These are phyloP conservation scores for Glycine latifolia DNA, from an alignment of 306 rosid genomes.

Conservation along the genomic window DNA sequence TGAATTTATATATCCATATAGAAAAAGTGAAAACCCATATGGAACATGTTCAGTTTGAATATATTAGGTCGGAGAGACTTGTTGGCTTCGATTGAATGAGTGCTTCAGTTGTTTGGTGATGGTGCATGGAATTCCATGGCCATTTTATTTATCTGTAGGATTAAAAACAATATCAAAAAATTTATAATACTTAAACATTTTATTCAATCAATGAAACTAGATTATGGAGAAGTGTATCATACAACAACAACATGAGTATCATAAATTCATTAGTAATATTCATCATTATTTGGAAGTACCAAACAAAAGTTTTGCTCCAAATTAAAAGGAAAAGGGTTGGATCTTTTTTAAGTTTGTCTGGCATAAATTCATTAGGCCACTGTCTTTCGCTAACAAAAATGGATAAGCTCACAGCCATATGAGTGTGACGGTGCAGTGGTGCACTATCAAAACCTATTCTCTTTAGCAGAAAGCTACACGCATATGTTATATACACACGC, in stretches of 20 bases:
- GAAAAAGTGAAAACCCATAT: conserved; percentile 31
- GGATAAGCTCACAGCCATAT: conserved; percentile 49
- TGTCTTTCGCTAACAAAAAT: conserved; percentile 33
- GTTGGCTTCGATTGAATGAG: background rate
- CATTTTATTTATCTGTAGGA: no score
- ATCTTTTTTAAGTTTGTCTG: conserved; percentile 40
- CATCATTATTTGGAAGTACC: conserved; percentile 15
- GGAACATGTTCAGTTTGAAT: background rate
- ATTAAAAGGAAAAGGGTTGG: conserved; percentile 34
- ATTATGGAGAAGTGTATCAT: no score
- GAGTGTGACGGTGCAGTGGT: conserved; percentile 48
- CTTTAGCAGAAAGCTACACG: conserved; percentile 33
- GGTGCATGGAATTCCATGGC: background rate
- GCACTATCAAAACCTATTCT: conserved; percentile 40
- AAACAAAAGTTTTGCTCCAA: conserved; percentile 39
- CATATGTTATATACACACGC: conserved; percentile 40
- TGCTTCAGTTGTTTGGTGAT: no score
- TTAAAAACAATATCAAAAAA: no score
- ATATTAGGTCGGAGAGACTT: background rate
- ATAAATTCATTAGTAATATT: background rate
- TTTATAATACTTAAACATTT: no score
- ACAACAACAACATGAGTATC: no score
- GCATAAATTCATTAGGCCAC: conserved; percentile 29
- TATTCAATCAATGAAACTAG: no score
- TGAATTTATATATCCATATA: conserved; percentile 29